Evolutionary conservation across 306 rosid species (phyloP).

Genomic region (Albizia julibrissin): DNA sequence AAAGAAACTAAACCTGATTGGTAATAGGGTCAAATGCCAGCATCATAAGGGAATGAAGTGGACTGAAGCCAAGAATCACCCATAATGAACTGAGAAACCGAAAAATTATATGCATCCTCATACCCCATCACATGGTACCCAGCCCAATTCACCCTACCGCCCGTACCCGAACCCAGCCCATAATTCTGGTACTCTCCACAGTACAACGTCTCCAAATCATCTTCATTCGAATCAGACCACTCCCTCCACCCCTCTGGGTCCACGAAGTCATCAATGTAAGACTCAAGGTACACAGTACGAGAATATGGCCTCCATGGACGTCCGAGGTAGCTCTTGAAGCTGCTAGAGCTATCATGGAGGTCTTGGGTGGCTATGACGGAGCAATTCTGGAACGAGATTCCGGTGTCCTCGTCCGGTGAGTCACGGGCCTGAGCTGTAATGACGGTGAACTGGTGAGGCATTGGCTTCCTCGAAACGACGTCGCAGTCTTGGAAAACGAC

Average conservation of each 20-base stretch:
- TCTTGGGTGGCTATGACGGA: slow-evolving; percentile 57
- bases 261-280: slow-evolving; percentile 62
- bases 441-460: slow-evolving; percentile 62
- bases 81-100: slow-evolving; percentile 58
- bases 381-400: slow-evolving; percentile 79
- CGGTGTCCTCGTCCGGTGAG: slow-evolving; percentile 60
- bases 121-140: slow-evolving; percentile 69
- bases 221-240: slow-evolving; percentile 39
- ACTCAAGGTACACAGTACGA: slow-evolving; percentile 55
- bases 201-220: slow-evolving; percentile 56
- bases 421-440: slow-evolving; percentile 76
- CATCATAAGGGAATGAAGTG: slow-evolving; percentile 78
- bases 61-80: slow-evolving; percentile 74
- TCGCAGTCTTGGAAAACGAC: slow-evolving; percentile 64
- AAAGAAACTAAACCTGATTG: background rate
- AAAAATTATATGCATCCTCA: slow-evolving; percentile 55
- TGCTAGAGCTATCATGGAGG: slow-evolving; percentile 37
- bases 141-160: slow-evolving; percentile 54
- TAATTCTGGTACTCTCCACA: slow-evolving; percentile 71
- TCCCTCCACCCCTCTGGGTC: slow-evolving; percentile 64
- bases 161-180: slow-evolving; percentile 70
- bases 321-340: slow-evolving; percentile 68
- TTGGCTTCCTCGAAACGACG: slow-evolving; percentile 58
- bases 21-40: slow-evolving; percentile 42
- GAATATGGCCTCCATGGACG: slow-evolving; percentile 74